Conservation (phyloP, 1,139 yeast species). For the Kodamaea arcana region DNA sequence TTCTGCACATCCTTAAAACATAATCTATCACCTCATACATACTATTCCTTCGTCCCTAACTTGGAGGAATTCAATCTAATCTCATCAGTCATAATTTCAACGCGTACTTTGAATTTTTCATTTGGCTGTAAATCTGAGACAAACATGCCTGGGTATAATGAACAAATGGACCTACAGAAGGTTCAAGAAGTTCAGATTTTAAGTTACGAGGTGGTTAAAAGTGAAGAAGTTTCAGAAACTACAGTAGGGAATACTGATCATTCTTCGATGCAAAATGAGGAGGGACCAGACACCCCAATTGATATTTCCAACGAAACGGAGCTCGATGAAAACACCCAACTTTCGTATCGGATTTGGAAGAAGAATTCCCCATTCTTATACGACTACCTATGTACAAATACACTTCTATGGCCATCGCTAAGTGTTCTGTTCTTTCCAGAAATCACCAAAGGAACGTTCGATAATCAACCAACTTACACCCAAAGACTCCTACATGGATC, state of each 20-base stretch:
- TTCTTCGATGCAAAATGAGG: too few relatives aligned
- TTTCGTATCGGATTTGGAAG: conserved; percentile 48
- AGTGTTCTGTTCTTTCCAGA: conserved; percentile 56
- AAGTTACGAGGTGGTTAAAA: background rate
- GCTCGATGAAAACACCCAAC: conserved; percentile 19
- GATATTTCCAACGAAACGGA: background rate
- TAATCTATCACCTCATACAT: conserved; percentile 28
- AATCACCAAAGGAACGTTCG: conserved; percentile 10
- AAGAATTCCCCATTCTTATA: conserved; percentile 52
- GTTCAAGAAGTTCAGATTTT: too few relatives aligned
- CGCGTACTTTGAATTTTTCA: too few relatives aligned
- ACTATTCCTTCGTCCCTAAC: conserved; percentile 75
- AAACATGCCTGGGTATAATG: too few relatives aligned
- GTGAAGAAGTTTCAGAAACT: conserved; percentile 1
- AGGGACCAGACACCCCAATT: too few relatives aligned
- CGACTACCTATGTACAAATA: conserved; percentile 46
- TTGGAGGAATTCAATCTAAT: conserved; percentile 59
- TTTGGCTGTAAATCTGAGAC: too few relatives aligned
- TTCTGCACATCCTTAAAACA: too few relatives aligned
- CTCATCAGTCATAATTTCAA: conserved; percentile 4
- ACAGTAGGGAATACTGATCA: too few relatives aligned
- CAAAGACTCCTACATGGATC: conserved; percentile 42
- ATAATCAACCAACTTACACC: conserved; percentile 12
- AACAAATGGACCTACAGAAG: too few relatives aligned
- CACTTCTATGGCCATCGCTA: conserved; percentile 54